A percentile compares a stretch with the other conserved stretches of the same genome.
Evolutionary conservation across 176 grass and related monocot species (phyloP).

Genomic region (Juncus inflexus): DNA sequence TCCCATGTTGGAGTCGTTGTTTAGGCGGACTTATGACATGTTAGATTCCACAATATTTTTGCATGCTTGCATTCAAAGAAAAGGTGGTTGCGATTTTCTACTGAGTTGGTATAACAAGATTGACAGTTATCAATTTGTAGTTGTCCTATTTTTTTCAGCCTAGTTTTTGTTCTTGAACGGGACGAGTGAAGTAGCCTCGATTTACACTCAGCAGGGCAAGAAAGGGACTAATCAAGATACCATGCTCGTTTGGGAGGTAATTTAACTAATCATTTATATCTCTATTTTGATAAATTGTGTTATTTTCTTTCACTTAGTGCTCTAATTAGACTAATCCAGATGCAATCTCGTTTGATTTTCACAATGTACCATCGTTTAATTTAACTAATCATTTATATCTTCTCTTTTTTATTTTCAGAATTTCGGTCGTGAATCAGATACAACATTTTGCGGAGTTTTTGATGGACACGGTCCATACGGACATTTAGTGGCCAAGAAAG

Average conservation of each 20-base stretch:
- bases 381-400: too few relatives aligned
- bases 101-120: too few relatives aligned
- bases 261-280: background rate
- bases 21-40: too few relatives aligned
- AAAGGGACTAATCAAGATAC: constrained; percentile 99
- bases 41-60: too few relatives aligned
- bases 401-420: constrained; percentile 45
- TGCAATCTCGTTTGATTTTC: background rate
- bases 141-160: too few relatives aligned
- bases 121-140: too few relatives aligned
- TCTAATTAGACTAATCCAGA: background rate
- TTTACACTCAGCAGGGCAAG: constrained; percentile 91
- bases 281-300: constrained; percentile 7
- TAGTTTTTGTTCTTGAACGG: constrained; percentile 67
- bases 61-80: too few relatives aligned
- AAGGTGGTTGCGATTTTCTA: too few relatives aligned
- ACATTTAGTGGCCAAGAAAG: constrained; percentile 94
- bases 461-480: constrained; percentile 95
- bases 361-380: constrained; percentile 7
- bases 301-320: constrained; percentile 20
- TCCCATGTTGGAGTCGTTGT: too few relatives aligned
- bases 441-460: constrained; percentile 81
- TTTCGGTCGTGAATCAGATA: constrained; percentile 54
- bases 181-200: constrained; percentile 51
- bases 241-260: constrained; percentile 89